phyloP scores from a whole-genome alignment of 805 yeast genomes.

The Lipomyces oligophaga region DNA sequence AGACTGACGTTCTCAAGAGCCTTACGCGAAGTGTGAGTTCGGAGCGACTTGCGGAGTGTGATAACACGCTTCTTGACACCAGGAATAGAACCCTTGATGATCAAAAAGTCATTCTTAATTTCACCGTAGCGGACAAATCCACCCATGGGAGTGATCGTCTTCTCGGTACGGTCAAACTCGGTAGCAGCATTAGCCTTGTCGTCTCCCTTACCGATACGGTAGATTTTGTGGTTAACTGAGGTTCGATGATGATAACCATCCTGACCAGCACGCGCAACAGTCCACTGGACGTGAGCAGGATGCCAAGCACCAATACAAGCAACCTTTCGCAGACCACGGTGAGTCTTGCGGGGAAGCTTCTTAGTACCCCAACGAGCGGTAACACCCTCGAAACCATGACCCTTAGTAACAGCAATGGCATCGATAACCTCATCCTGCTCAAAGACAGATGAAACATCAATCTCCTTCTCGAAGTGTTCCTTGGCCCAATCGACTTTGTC shows the following conservation, averaged over 20 bases:
- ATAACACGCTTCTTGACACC: constrained; percentile 99
- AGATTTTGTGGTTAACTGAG: constrained; percentile 99
- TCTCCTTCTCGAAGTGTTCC: constrained; percentile 99
- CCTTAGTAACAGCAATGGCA: constrained; percentile 99
- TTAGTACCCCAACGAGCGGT: constrained; percentile 99
- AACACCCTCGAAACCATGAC: constrained; percentile 99
- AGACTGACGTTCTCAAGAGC: constrained; percentile 94
- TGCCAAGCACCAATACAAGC: constrained; percentile 99
- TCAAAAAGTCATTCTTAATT: constrained; percentile 94
- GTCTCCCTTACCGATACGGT: constrained; percentile 97
- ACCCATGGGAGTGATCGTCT: constrained; percentile 99
- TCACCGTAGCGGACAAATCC: constrained; percentile 99
- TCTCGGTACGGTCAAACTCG: constrained; percentile 98
- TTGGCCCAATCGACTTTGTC: constrained; percentile 99
- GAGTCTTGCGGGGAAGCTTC: constrained; percentile 99
- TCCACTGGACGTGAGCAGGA: constrained; percentile 99
- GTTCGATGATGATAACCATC: constrained; percentile 99
- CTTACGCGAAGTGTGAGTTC: constrained; percentile 96
- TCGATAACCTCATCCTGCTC: constrained; percentile 99
- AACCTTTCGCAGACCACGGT: constrained; percentile 99
- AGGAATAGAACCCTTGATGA: constrained; percentile 98
- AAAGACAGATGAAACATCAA: constrained; percentile 89
- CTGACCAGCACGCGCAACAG: constrained; percentile 99
- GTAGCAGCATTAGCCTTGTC: constrained; percentile 95
- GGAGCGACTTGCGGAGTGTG: constrained; percentile 97